Evolutionary conservation across 805 yeast genomes (phyloP).

Genomic region (Soucietia sequanensis): DNA sequence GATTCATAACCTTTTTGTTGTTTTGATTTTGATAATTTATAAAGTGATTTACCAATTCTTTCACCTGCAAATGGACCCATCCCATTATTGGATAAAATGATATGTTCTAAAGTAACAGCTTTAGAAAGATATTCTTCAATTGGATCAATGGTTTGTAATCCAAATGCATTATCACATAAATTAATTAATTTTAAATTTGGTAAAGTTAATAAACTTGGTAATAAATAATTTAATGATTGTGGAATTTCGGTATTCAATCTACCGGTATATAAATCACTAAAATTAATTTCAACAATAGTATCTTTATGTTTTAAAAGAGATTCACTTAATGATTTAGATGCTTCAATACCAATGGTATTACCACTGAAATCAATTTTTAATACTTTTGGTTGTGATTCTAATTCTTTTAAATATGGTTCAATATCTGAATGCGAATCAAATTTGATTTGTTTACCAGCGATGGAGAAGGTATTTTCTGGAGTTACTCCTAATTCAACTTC

Average conservation of each 20-base stretch:
- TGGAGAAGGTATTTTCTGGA: slow-evolving; percentile 47
- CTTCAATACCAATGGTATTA: slow-evolving; percentile 90
- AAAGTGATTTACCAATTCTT: slow-evolving; percentile 85
- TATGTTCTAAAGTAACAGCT: slow-evolving; percentile 78
- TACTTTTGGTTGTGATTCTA: slow-evolving; percentile 36
- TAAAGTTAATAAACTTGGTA: slow-evolving; percentile 70
- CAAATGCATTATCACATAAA: slow-evolving; percentile 94
- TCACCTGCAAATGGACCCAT: slow-evolving; percentile 98
- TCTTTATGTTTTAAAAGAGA: slow-evolving; percentile 45
- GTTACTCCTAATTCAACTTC: slow-evolving; percentile 36
- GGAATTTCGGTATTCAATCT: slow-evolving; percentile 95
- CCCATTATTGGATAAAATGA: slow-evolving; percentile 91
- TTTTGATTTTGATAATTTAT: slow-evolving; percentile 66
- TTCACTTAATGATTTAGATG: slow-evolving; percentile 69
- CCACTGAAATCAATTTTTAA: slow-evolving; percentile 81
- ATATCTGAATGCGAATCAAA: slow-evolving; percentile 73
- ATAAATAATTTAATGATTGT: slow-evolving; percentile 65
- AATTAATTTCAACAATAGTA: slow-evolving; percentile 65
- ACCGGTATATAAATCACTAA: slow-evolving; percentile 94
- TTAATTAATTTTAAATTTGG: slow-evolving; percentile 71
- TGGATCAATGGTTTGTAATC: slow-evolving; percentile 91
- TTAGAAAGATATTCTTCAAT: slow-evolving; percentile 73
- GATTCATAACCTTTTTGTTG: slow-evolving; percentile 44
- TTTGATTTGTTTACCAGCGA: slow-evolving; percentile 74
- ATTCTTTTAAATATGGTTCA: slow-evolving; percentile 61